phyloP scores from a whole-genome alignment of 805 yeast species.

The Metschnikowia kunwiensis region DNA sequence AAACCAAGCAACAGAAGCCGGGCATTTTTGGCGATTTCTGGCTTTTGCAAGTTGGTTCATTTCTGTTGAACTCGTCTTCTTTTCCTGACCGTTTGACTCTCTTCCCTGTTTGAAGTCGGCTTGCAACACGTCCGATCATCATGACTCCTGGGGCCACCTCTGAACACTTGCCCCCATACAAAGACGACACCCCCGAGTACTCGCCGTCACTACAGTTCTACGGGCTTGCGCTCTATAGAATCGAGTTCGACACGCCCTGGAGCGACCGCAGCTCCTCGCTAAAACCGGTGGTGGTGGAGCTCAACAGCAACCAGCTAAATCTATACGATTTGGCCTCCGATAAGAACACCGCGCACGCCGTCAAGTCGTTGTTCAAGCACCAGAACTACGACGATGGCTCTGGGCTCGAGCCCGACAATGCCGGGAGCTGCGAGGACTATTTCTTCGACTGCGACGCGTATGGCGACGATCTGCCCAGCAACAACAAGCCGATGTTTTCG shows the following conservation, averaged over 20 bases:
- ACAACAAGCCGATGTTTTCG: constrained; percentile 11
- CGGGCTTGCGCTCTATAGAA: constrained; percentile 33
- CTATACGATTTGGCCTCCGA: constrained; percentile 28
- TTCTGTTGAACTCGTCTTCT: no score
- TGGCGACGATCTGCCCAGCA: constrained; percentile 20
- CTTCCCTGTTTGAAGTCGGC: no score
- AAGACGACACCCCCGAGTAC: constrained; percentile 31
- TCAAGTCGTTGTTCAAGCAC: constrained; percentile 32
- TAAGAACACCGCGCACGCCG: constrained; percentile 19
- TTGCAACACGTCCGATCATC: no score
- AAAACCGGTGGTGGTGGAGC: constrained; percentile 38
- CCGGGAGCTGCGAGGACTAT: constrained; percentile 18
- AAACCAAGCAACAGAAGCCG: no score
- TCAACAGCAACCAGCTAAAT: constrained; percentile 39
- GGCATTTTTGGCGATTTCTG: no score
- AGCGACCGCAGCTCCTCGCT: constrained; percentile 26
- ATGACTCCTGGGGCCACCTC: no score
- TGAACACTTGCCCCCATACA: constrained; percentile 11
- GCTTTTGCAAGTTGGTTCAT: no score
- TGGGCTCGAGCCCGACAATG: constrained; percentile 1
- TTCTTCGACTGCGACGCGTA: constrained; percentile 31
- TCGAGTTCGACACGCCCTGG: constrained; percentile 40
- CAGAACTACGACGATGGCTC: constrained; percentile 24
- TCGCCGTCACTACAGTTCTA: constrained; percentile 30
- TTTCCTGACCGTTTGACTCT: no score